Percentiles rank a stretch among this genome's conserved stretches.
phyloP scores from a whole-genome alignment of 164 flowering plant species.

The Tetracentron sinense region DNA sequence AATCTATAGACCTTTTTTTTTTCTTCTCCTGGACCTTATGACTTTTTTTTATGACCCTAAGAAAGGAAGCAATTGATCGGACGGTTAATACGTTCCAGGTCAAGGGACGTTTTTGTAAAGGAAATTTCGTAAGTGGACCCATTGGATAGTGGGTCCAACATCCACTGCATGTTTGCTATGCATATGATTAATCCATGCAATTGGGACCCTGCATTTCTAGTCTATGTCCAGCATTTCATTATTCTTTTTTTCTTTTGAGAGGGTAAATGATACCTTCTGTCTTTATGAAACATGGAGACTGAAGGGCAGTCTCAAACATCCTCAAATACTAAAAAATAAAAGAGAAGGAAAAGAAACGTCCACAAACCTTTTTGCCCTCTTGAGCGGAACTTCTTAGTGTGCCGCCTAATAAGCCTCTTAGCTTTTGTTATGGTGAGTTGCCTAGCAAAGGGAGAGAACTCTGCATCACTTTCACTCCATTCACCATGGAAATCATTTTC shows the following conservation, averaged over 20 bases:
- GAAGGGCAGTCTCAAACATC: too few species aligned
- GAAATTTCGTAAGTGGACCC: too few species aligned
- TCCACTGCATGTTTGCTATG: too few species aligned
- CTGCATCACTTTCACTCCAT: conserved; percentile 93
- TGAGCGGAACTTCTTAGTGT: conserved; percentile 88
- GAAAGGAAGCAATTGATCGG: not conserved
- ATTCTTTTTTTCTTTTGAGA: not conserved
- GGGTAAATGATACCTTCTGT: not conserved
- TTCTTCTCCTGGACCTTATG: not conserved
- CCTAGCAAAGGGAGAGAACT: conserved; percentile 87
- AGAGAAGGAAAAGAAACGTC: not conserved
- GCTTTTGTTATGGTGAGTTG: conserved; percentile 94
- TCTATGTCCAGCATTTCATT: too few species aligned
- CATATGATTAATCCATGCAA: too few species aligned
- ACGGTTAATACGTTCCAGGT: not conserved
- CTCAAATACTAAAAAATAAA: too few species aligned
- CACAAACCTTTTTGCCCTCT: conserved; percentile 75
- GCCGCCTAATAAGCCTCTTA: conserved; percentile 79
- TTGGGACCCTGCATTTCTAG: too few species aligned
- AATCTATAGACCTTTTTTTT: not conserved
- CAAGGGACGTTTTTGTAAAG: not conserved
- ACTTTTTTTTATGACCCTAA: not conserved
- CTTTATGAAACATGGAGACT: too few species aligned
- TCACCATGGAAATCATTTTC: conserved; percentile 79
- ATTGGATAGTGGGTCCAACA: too few species aligned